These are phyloP conservation scores for Tilletia horrida DNA, from an alignment of 1,284 basidiomycete genomes.

Conservation along the genomic window DNA sequence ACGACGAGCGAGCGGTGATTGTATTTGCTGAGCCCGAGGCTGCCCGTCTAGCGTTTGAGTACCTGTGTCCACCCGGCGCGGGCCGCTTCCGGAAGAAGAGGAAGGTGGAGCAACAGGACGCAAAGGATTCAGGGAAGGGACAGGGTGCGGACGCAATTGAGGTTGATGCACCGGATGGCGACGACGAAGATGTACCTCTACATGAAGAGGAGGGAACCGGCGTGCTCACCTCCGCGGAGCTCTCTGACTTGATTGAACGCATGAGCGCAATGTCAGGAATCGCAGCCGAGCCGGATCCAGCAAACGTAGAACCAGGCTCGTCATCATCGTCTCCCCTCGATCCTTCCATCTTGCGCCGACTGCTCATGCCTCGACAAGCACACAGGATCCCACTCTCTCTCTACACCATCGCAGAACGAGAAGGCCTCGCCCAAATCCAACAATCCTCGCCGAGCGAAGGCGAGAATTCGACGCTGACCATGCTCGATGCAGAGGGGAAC, in stretches of 20 bases:
- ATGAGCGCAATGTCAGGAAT: not conserved
- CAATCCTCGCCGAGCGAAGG: not conserved
- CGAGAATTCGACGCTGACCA: not conserved
- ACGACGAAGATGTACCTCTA: constrained; percentile 24
- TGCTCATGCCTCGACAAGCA: constrained; percentile 36
- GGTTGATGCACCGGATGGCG: constrained; percentile 19
- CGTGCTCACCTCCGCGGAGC: constrained; percentile 6
- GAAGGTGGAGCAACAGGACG: not conserved
- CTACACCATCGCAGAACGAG: constrained; percentile 37
- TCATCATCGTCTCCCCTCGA: not conserved
- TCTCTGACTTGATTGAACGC: not conserved
- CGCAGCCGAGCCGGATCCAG: not conserved
- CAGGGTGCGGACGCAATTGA: constrained; percentile 25
- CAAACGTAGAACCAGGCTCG: not conserved
- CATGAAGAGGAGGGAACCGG: constrained; percentile 5
- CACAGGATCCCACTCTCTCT: constrained; percentile 40
- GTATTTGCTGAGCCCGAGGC: constrained; percentile 42
- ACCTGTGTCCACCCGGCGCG: constrained; percentile 29
- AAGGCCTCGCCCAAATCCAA: not conserved
- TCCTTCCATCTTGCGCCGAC: constrained; percentile 24
- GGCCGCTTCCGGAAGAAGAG: constrained; percentile 15
- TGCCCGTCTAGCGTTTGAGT: constrained; percentile 40
- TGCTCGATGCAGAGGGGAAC: constrained; percentile 4
- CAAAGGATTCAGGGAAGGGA: not conserved
- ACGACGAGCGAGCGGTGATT: constrained; percentile 46